These are phyloP conservation scores for Annulohypoxylon moriforme DNA, from an alignment of 495 filamentous ascomycete genomes.

Conservation along the genomic window DNA sequence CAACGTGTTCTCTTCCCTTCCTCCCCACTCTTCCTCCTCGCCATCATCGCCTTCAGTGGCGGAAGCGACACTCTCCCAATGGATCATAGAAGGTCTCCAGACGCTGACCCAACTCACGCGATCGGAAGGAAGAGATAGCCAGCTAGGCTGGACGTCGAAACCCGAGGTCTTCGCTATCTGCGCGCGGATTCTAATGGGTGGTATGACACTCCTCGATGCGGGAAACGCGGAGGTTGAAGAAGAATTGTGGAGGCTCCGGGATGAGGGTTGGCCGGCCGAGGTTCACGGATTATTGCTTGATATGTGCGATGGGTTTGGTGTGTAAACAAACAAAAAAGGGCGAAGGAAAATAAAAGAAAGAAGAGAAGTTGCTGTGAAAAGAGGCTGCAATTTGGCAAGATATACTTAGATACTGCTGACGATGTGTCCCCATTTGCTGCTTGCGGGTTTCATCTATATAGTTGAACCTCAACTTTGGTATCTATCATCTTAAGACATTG, in stretches of 20 bases:
- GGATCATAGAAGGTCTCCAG: conserved; percentile 69
- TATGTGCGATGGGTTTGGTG: conserved; percentile 41
- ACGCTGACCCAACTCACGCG: conserved; percentile 56
- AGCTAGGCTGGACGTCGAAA: conserved; percentile 78
- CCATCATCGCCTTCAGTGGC: not conserved
- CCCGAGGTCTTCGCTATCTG: conserved; percentile 77
- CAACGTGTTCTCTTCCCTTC: conserved; percentile 54
- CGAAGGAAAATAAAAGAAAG: too few species aligned
- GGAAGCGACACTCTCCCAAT: conserved; percentile 49
- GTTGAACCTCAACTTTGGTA: not conserved
- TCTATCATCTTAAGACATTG: not conserved
- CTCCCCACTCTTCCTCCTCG: not conserved
- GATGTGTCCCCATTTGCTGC: too few species aligned
- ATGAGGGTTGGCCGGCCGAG: conserved; percentile 35
- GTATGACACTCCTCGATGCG: conserved; percentile 47
- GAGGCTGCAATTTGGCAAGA: not conserved
- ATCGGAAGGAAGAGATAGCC: conserved; percentile 63
- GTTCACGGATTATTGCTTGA: conserved; percentile 52
- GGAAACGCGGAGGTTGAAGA: conserved; percentile 21
- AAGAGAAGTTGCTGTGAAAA: too few species aligned
- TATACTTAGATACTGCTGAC: too few species aligned
- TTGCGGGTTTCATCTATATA: too few species aligned
- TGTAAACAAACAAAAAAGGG: not conserved
- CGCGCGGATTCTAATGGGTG: conserved; percentile 66
- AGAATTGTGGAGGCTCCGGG: conserved; percentile 48